A percentile compares a stretch with the other conserved stretches of the same genome.
phyloP scores from a whole-genome alignment of 768 basidiomycete species.

The Lactifluus hygrophoroides region DNA sequence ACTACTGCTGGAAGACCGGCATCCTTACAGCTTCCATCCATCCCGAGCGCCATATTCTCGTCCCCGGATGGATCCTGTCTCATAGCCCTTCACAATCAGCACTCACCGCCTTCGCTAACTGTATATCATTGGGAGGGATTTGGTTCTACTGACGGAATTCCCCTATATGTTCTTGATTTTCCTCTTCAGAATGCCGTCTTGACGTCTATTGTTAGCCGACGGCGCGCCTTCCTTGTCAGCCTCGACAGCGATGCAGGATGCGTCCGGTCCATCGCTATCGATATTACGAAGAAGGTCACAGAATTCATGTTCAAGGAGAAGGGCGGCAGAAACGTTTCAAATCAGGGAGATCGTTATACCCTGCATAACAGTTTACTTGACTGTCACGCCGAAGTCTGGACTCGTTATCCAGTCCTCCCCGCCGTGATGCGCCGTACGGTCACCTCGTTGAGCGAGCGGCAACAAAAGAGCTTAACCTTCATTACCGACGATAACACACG shows the following conservation, averaged over 20 bases:
- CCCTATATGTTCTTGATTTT: slow-evolving; percentile 28
- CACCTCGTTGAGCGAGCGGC: slow-evolving; percentile 22
- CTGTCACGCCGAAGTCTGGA: slow-evolving; percentile 11
- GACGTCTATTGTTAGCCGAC: slow-evolving; percentile 40
- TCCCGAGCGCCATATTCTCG: slow-evolving; percentile 33
- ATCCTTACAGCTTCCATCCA: slow-evolving; percentile 29
- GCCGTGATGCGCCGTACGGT: slow-evolving; percentile 11
- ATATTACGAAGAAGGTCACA: slow-evolving; percentile 47
- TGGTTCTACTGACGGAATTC: slow-evolving; percentile 39
- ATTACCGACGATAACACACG: slow-evolving; percentile 32
- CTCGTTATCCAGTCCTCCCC: slow-evolving; percentile 9
- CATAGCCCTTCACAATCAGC: slow-evolving; percentile 26
- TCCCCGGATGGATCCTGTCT: slow-evolving; percentile 51
- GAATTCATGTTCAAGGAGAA: slow-evolving; percentile 48
- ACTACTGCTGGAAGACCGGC: slow-evolving; percentile 34
- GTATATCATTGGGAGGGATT: slow-evolving; percentile 52
- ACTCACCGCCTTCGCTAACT: slow-evolving; percentile 21
- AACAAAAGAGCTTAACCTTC: slow-evolving; percentile 34
- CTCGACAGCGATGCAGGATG: slow-evolving; percentile 29
- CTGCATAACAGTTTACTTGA: slow-evolving; percentile 32
- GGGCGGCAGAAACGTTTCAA: slow-evolving; percentile 22
- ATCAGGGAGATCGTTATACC: slow-evolving; percentile 20
- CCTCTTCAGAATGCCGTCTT: slow-evolving; percentile 24
- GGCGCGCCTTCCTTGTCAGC: slow-evolving; percentile 35
- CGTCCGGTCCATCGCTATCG: slow-evolving; percentile 39